These are phyloP conservation scores for Coniella vitis DNA, from an alignment of 2,329 filamentous ascomycete genomes.

Conservation along the genomic window DNA sequence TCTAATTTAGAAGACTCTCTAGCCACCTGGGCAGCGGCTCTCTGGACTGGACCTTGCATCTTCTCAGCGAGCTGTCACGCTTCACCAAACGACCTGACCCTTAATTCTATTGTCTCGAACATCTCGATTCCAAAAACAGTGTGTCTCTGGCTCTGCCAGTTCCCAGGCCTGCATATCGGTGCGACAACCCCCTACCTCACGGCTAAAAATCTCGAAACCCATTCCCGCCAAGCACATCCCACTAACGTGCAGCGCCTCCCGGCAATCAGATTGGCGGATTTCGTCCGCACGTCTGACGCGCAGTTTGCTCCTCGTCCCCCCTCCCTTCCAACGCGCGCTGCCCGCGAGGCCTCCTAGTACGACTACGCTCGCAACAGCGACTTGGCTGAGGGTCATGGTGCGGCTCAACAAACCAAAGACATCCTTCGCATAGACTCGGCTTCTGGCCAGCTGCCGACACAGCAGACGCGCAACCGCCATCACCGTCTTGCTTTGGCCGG, in stretches of 20 bases:
- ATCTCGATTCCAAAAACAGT: background rate
- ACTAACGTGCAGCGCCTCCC: slow-evolving; percentile 5
- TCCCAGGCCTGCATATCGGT: too few relatives aligned
- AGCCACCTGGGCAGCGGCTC: too few relatives aligned
- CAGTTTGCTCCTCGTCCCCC: background rate
- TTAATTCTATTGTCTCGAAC: background rate
- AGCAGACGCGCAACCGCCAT: slow-evolving; percentile 4
- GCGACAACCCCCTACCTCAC: too few relatives aligned
- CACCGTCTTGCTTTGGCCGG: slow-evolving; percentile 16
- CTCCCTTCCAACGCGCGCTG: background rate
- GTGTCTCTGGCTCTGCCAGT: background rate
- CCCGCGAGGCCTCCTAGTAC: background rate
- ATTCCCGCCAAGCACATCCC: background rate
- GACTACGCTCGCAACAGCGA: background rate
- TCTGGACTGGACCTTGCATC: too few relatives aligned
- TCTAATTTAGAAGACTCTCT: too few relatives aligned
- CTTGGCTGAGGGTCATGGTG: slow-evolving; percentile 7
- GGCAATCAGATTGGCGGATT: background rate
- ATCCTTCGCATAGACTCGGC: slow-evolving; percentile 1
- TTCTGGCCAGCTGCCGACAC: slow-evolving; percentile 19
- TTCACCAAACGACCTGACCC: background rate
- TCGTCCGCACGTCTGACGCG: too few relatives aligned
- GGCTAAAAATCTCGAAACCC: background rate
- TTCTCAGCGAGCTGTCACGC: too few relatives aligned
- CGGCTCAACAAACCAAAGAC: background rate